These are phyloP conservation scores for Russula griseocarnosa DNA, from an alignment of 768 basidiomycete species.

Conservation along the genomic window DNA sequence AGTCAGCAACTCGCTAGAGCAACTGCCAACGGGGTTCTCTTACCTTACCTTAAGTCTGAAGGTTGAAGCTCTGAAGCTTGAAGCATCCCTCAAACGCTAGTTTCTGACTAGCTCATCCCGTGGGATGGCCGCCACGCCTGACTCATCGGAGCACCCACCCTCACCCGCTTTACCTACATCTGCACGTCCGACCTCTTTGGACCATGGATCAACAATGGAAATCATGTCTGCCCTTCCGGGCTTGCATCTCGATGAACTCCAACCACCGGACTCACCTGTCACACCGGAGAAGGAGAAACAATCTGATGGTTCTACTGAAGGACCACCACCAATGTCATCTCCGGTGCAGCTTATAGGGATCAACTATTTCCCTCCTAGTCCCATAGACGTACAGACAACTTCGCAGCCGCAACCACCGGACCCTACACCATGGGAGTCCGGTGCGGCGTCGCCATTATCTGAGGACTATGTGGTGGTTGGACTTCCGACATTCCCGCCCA, in stretches of 20 bases:
- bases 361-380: constrained; percentile 24
- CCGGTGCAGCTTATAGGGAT: constrained; percentile 26
- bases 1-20: constrained; percentile 5
- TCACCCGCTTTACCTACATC: background rate
- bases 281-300: constrained; percentile 16
- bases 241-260: background rate
- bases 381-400: constrained; percentile 40
- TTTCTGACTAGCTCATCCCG: background rate
- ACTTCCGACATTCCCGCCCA: constrained; percentile 12
- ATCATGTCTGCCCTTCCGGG: constrained; percentile 6
- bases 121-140: constrained; percentile 12
- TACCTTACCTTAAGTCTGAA: background rate
- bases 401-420: constrained; percentile 49
- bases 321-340: background rate
- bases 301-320: background rate
- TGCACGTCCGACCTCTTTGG: background rate
- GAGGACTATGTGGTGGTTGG: background rate
- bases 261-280: constrained; percentile 2
- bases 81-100: background rate
- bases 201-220: constrained; percentile 13
- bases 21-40: too few species aligned
- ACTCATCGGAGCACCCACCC: background rate
- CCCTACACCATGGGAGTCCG: constrained; percentile 64
- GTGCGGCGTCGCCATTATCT: constrained; percentile 45
- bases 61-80: too few species aligned